These are phyloP conservation scores for Hyphopichia fennica DNA, from an alignment of 1,139 yeast species.

Conservation along the genomic window DNA sequence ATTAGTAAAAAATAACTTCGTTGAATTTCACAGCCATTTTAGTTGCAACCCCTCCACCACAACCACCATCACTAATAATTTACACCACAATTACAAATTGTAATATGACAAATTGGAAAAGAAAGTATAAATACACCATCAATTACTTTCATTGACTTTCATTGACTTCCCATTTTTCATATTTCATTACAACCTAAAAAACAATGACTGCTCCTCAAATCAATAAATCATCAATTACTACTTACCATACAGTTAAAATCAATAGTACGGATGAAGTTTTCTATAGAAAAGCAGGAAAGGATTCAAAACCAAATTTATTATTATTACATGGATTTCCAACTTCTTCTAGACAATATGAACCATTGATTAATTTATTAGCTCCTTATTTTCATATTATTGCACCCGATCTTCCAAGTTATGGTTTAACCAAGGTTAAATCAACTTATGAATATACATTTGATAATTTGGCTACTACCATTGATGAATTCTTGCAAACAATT, in stretches of 20 bases:
- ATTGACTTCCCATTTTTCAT: neutral
- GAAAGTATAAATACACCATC: too few species aligned
- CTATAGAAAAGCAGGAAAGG: slow-evolving; percentile 38
- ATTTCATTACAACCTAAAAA: neutral
- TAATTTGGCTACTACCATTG: slow-evolving; percentile 29
- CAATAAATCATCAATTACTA: neutral
- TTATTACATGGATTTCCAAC: slow-evolving; percentile 47
- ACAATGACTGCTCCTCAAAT: slow-evolving; percentile 1
- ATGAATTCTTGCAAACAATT: slow-evolving; percentile 25
- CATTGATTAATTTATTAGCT: slow-evolving; percentile 34
- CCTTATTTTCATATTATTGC: slow-evolving; percentile 38
- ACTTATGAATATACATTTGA: slow-evolving; percentile 29
- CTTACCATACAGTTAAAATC: slow-evolving; percentile 7
- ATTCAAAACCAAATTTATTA: slow-evolving; percentile 27
- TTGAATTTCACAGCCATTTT: too few species aligned
- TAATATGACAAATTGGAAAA: too few species aligned
- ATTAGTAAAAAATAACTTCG: too few species aligned
- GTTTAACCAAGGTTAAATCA: slow-evolving; percentile 31
- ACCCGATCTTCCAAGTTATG: slow-evolving; percentile 48
- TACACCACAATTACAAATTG: too few species aligned
- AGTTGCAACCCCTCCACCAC: too few species aligned
- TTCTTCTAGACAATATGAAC: slow-evolving; percentile 37
- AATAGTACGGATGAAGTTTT: slow-evolving; percentile 24
- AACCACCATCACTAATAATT: too few species aligned
- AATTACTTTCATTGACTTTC: neutral